Conservation (phyloP, 768 basidiomycete species). For the Butyriboletus loyo region DNA sequence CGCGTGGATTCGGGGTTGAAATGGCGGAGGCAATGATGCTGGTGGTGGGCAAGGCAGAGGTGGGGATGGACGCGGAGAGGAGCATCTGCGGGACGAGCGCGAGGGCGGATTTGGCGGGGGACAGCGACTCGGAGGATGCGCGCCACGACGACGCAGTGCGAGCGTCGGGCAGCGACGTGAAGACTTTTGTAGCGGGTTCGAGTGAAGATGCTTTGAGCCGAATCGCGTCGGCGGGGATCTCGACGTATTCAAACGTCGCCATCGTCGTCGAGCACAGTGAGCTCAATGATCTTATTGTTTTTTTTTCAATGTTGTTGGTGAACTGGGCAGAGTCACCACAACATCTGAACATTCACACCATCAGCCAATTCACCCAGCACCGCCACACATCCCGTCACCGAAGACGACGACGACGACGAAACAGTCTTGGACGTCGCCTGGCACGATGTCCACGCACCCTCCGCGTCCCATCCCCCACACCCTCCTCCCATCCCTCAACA, state of each 20-base stretch:
- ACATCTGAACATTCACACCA: too few relatives aligned
- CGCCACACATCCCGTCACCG: slow-evolving; percentile 1
- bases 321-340: too few relatives aligned
- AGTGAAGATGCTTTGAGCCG: slow-evolving; percentile 29
- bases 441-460: slow-evolving; percentile 10
- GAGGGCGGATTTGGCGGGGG: slow-evolving; percentile 32
- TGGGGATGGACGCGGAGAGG: slow-evolving; percentile 18
- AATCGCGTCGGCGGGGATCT: slow-evolving; percentile 39
- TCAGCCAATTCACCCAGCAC: too few relatives aligned
- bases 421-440: slow-evolving; percentile 1
- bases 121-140: slow-evolving; percentile 5
- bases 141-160: slow-evolving; percentile 6
- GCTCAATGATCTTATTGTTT: not conserved
- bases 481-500: slow-evolving; percentile 38
- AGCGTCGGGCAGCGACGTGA: slow-evolving; percentile 39
- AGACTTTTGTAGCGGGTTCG: slow-evolving; percentile 40
- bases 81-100: slow-evolving; percentile 42
- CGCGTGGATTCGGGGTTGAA: slow-evolving; percentile 22
- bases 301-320: too few relatives aligned
- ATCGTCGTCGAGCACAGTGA: slow-evolving; percentile 12
- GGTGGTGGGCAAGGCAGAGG: slow-evolving; percentile 12
- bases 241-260: slow-evolving; percentile 39
- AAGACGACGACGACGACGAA: slow-evolving; percentile 4
- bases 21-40: slow-evolving; percentile 16
- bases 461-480: slow-evolving; percentile 14